Evolutionary conservation across 106 monocot genomes (phyloP).

Genomic region (Platanthera guangdongensis): DNA sequence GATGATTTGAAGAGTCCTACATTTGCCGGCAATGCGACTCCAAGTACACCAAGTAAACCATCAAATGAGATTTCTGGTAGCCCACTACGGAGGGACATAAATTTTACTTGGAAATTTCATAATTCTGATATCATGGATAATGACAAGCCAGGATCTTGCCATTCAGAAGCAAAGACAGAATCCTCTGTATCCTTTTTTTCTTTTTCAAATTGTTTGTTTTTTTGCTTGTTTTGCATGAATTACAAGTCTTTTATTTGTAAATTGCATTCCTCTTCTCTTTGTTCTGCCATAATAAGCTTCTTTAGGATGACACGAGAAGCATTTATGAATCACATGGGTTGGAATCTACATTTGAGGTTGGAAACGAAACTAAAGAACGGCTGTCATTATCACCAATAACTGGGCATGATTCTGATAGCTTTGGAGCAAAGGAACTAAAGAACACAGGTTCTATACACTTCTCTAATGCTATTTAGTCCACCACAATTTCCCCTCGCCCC

Average conservation of each 20-base stretch:
- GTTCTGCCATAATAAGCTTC: conserved; percentile 21
- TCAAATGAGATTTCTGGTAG: conserved; percentile 14
- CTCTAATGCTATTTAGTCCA: not conserved
- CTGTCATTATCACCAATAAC: conserved; percentile 26
- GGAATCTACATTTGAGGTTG: conserved; percentile 14
- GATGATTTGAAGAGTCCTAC: conserved; percentile 62
- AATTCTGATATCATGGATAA: conserved; percentile 19
- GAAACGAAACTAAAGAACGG: conserved; percentile 13
- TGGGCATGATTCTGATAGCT: conserved; percentile 14
- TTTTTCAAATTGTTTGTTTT: not conserved
- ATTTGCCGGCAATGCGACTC: conserved; percentile 36
- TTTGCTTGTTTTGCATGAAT: not conserved
- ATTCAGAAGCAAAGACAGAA: conserved; percentile 27
- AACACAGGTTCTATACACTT: conserved; percentile 19
- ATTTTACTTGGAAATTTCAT: not conserved
- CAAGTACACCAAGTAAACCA: conserved; percentile 21
- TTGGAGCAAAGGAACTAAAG: conserved; percentile 13
- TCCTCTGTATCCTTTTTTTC: conserved; percentile 55
- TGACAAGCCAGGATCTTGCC: conserved; percentile 15
- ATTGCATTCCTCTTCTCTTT: not conserved
- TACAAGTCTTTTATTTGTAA: conserved; percentile 3
- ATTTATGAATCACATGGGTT: conserved; percentile 3
- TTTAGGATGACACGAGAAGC: conserved; percentile 32
- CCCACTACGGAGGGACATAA: conserved; percentile 7
- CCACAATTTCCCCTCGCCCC: not conserved